Percentiles rank a stretch among this genome's conserved stretches.
phyloP scores from a whole-genome alignment of 495 filamentous ascomycete genomes.

The Penicillium bialowiezense region DNA sequence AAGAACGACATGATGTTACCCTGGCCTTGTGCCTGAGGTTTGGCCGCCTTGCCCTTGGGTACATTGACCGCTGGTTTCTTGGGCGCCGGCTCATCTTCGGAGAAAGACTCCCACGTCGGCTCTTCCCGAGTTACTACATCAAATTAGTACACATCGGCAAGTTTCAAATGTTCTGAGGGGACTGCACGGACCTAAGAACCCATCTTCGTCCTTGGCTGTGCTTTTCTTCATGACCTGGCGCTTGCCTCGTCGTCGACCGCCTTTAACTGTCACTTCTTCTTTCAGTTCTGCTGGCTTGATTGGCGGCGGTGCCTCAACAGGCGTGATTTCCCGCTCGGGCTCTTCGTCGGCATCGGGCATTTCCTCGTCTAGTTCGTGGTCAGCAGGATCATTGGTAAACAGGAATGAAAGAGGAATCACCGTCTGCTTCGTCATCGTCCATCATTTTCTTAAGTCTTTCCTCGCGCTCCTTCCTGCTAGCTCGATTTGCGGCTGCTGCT shows the following conservation, averaged over 20 bases:
- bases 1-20: conserved; percentile 96
- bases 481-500: conserved; percentile 39
- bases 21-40: conserved; percentile 52
- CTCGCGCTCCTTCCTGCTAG: conserved; percentile 66
- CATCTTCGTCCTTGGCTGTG: conserved; percentile 86
- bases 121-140: conserved; percentile 85
- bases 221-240: conserved; percentile 87
- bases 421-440: conserved; percentile 56
- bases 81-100: conserved; percentile 77
- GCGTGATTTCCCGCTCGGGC: conserved; percentile 47
- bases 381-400: no score
- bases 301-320: conserved; percentile 40
- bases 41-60: conserved; percentile 59
- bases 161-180: background rate
- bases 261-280: conserved; percentile 46
- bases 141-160: conserved; percentile 15
- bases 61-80: conserved; percentile 53
- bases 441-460: conserved; percentile 79
- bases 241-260: conserved; percentile 73
- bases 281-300: conserved; percentile 40
- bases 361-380: conserved; percentile 35
- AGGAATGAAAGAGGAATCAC: conserved; percentile 6
- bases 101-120: conserved; percentile 90
- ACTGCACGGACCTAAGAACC: conserved; percentile 73
- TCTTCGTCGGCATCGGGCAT: conserved; percentile 49